These are phyloP conservation scores for Immersiella caudata DNA, from an alignment of 495 filamentous ascomycete species.

Conservation along the genomic window DNA sequence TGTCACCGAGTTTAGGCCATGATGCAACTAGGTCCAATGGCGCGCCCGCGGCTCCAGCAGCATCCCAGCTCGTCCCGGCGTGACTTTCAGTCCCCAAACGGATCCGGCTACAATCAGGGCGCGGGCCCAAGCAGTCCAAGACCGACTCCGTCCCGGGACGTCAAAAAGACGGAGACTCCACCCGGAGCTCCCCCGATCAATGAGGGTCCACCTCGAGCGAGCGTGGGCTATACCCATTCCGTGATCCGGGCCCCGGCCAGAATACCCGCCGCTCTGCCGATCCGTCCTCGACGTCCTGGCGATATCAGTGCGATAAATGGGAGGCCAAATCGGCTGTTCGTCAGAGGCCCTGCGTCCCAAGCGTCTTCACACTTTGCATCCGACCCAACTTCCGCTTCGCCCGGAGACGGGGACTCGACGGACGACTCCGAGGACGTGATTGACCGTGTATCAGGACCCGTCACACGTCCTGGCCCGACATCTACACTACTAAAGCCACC, in stretches of 20 bases:
- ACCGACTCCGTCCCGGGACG: slow-evolving; percentile 4
- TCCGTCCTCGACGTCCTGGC: not conserved
- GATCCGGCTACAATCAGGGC: not conserved
- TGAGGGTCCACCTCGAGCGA: not conserved
- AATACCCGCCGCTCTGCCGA: not conserved
- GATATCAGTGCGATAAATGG: not conserved
- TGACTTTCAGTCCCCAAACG: slow-evolving; percentile 7
- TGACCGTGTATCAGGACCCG: not conserved
- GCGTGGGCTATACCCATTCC: not conserved
- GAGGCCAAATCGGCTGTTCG: not conserved
- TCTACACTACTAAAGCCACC: not conserved
- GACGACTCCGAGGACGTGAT: not conserved
- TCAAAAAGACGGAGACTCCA: slow-evolving; percentile 11
- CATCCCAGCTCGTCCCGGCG: not conserved
- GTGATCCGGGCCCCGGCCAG: not conserved
- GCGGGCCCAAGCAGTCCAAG: not conserved
- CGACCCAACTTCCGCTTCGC: not conserved
- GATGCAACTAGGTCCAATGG: slow-evolving; percentile 13
- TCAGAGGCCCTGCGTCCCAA: not conserved
- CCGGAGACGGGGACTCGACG: not conserved
- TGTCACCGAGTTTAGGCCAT: not conserved
- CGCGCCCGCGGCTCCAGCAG: slow-evolving; percentile 8
- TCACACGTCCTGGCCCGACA: not conserved
- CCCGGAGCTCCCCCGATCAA: slow-evolving; percentile 4
- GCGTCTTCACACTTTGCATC: not conserved